Evolutionary conservation across 139 green algal species (phyloP).

Genomic region (Axilococcus clingmanii): DNA sequence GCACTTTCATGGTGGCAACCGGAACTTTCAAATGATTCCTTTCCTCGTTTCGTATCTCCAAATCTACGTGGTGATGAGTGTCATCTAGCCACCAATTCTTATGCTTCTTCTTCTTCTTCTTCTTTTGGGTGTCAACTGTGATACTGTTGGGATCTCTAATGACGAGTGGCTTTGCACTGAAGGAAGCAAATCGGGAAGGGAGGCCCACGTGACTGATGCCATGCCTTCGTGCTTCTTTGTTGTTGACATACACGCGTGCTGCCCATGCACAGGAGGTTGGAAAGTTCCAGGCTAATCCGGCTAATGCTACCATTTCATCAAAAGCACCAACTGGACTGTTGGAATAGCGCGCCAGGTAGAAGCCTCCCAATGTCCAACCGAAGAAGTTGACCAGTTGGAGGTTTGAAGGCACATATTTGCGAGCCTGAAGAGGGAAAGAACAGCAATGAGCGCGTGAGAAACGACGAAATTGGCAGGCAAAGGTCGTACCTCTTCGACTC

Average conservation of each 20-base stretch:
- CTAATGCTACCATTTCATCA: constrained; percentile 83
- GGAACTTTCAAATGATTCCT: constrained; percentile 14
- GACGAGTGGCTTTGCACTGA: constrained; percentile 27
- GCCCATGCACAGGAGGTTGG: constrained; percentile 93
- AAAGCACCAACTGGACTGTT: constrained; percentile 80
- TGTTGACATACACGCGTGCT: constrained; percentile 77
- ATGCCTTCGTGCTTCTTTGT: constrained; percentile 65
- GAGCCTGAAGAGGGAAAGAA: constrained; percentile 35
- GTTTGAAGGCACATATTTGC: constrained; percentile 63
- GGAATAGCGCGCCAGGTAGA: constrained; percentile 86
- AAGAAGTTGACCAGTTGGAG: constrained; percentile 80
- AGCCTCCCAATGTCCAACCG: constrained; percentile 85
- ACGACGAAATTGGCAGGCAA: too few species aligned
- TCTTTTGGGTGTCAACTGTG: not conserved
- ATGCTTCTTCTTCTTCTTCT: not conserved
- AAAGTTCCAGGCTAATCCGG: constrained; percentile 87
- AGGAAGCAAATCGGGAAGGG: constrained; percentile 64
- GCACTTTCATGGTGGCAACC: constrained; percentile 48
- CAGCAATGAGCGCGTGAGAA: too few species aligned
- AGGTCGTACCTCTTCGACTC: constrained; percentile 39
- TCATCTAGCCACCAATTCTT: not conserved
- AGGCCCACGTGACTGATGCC: constrained; percentile 62
- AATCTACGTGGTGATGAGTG: not conserved
- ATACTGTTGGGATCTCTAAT: not conserved
- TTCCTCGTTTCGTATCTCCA: not conserved